Conservation (phyloP, 2,329 filamentous ascomycete genomes). For the Hypoxylon sp. region DNA sequence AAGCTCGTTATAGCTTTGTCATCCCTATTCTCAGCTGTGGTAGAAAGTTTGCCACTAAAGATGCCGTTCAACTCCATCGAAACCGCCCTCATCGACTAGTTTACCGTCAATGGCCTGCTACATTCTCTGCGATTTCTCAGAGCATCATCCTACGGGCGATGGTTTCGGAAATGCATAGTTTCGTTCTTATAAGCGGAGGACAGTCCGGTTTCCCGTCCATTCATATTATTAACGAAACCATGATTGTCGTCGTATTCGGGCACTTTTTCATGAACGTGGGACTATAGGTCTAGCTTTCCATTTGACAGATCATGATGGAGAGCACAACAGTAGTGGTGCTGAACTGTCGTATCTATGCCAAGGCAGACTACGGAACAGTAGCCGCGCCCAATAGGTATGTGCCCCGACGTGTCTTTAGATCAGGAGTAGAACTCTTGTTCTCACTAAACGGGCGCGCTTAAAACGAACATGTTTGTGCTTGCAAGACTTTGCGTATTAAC, state of each 20-base stretch:
- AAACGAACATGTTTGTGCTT: constrained; percentile 61
- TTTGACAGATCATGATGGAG: constrained; percentile 57
- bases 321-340: constrained; percentile 61
- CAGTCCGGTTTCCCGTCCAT: constrained; percentile 52
- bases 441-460: constrained; percentile 60
- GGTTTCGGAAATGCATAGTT: constrained; percentile 61
- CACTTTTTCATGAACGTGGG: constrained; percentile 61
- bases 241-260: constrained; percentile 58
- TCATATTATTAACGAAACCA: constrained; percentile 60
- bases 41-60: constrained; percentile 55
- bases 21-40: constrained; percentile 54
- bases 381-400: constrained; percentile 48
- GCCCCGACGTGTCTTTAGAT: constrained; percentile 52
- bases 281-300: constrained; percentile 59
- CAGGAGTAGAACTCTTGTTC: constrained; percentile 57
- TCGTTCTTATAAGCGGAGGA: constrained; percentile 50
- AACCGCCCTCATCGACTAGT: constrained; percentile 29
- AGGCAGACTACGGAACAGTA: constrained; percentile 39
- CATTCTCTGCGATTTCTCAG: constrained; percentile 60
- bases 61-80: constrained; percentile 53
- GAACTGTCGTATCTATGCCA: constrained; percentile 48
- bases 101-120: constrained; percentile 58
- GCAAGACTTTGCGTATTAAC: constrained; percentile 60
- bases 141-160: constrained; percentile 61
- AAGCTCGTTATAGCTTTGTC: constrained; percentile 44